Conservation (phyloP, 1,284 basidiomycete species). For the Microbotryum scabiosae region DNA sequence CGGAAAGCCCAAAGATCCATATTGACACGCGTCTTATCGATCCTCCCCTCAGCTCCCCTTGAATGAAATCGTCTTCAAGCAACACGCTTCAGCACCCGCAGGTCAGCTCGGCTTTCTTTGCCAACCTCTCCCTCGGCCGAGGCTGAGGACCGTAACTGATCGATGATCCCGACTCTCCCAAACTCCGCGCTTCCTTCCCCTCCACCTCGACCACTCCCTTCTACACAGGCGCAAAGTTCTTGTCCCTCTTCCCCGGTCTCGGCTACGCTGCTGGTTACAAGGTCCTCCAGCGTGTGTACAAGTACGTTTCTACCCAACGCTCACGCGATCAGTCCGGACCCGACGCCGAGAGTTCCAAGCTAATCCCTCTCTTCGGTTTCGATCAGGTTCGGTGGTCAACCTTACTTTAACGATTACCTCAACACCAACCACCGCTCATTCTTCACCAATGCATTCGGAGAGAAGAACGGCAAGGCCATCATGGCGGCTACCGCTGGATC, state of each 20-base stretch:
- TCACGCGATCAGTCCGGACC: neutral
- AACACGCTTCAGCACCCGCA: slow-evolving; percentile 58
- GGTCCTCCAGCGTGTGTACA: slow-evolving; percentile 79
- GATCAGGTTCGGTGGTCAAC: slow-evolving; percentile 90
- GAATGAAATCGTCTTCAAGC: slow-evolving; percentile 76
- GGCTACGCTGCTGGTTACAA: slow-evolving; percentile 99
- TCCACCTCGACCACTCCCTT: slow-evolving; percentile 44
- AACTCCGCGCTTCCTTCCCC: too few species aligned
- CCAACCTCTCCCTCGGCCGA: too few species aligned
- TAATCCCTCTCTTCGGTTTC: neutral
- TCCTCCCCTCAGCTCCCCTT: slow-evolving; percentile 53
- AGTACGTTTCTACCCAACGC: slow-evolving; percentile 1
- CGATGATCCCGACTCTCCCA: too few species aligned
- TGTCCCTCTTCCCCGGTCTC: slow-evolving; percentile 93
- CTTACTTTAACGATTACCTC: slow-evolving; percentile 92
- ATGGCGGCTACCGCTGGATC: slow-evolving; percentile 92
- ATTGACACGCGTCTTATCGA: neutral
- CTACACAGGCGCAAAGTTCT: slow-evolving; percentile 49
- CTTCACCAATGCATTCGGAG: slow-evolving; percentile 84
- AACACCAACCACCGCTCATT: slow-evolving; percentile 52
- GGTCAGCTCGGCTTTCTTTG: slow-evolving; percentile 9
- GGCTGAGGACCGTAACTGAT: too few species aligned
- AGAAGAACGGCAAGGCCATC: slow-evolving; percentile 89
- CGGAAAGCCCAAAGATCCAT: too few species aligned
- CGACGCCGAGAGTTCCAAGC: too few species aligned